Percentiles rank a stretch among this genome's conserved stretches.
These are phyloP conservation scores for Pleurotus sapidus DNA, from an alignment of 768 basidiomycete species.

Conservation along the genomic window DNA sequence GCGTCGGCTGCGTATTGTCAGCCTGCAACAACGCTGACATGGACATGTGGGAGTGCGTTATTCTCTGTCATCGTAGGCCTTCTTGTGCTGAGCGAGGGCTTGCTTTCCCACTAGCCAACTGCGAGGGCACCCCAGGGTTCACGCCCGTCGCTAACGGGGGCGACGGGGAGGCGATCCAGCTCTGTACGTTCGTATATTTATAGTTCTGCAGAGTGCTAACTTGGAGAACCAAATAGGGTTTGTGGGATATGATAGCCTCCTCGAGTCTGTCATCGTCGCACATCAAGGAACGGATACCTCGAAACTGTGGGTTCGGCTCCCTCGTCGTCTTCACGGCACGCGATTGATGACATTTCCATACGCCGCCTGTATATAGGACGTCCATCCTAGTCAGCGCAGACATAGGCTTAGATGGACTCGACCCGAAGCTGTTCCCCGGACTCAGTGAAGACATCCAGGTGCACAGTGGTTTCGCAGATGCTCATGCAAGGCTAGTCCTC, in stretches of 20 bases:
- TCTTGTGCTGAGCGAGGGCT: background rate
- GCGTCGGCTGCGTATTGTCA: constrained; percentile 10
- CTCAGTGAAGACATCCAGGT: constrained; percentile 33
- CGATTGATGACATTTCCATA: background rate
- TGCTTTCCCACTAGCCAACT: constrained; percentile 1
- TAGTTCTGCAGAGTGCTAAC: background rate
- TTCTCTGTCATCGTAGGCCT: background rate
- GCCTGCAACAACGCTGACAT: background rate
- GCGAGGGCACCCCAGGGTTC: constrained; percentile 16
- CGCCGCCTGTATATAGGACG: constrained; percentile 18
- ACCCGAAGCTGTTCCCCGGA: constrained; percentile 42
- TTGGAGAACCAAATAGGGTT: constrained; percentile 11
- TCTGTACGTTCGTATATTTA: constrained; percentile 25
- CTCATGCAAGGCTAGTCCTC: constrained; percentile 37
- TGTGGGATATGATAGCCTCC: constrained; percentile 28
- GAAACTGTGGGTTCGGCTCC: constrained; percentile 27
- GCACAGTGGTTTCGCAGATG: constrained; percentile 42
- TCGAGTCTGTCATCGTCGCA: constrained; percentile 35
- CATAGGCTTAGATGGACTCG: constrained; percentile 26
- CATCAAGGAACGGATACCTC: constrained; percentile 41
- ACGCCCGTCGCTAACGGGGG: constrained; percentile 43
- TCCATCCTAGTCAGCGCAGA: constrained; percentile 37
- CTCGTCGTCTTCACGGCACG: background rate
- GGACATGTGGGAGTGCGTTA: constrained; percentile 10
- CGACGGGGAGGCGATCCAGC: constrained; percentile 34